These are phyloP conservation scores for Fusarium brevicatenulatum DNA, from an alignment of 2,329 filamentous ascomycete genomes.

Conservation along the genomic window DNA sequence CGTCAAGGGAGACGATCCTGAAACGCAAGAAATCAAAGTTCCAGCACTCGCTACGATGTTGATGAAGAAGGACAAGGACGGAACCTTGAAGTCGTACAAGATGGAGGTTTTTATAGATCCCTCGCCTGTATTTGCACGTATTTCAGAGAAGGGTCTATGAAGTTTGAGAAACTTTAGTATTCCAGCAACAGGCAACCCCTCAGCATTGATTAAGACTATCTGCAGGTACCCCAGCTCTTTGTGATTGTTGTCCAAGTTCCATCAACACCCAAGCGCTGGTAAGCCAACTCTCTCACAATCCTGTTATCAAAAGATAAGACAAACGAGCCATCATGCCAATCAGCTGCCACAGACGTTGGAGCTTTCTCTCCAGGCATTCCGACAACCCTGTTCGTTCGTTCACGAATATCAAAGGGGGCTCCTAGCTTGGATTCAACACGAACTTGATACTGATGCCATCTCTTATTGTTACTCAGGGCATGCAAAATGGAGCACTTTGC, in stretches of 20 bases:
- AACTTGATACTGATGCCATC: neutral
- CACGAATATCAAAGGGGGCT: slow-evolving; percentile 28
- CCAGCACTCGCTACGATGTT: neutral
- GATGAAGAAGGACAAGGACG: neutral
- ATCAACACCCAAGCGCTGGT: slow-evolving; percentile 23
- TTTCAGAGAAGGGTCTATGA: slow-evolving; percentile 3
- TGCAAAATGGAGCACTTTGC: slow-evolving; percentile 6
- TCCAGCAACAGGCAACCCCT: neutral
- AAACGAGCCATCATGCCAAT: slow-evolving; percentile 1
- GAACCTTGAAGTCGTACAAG: neutral
- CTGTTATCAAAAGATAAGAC: neutral
- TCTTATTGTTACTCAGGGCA: neutral
- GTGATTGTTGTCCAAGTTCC: slow-evolving; percentile 27
- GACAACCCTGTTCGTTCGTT: slow-evolving; percentile 29
- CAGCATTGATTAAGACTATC: neutral
- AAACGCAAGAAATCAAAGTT: neutral
- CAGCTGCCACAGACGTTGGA: neutral
- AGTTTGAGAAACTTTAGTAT: neutral
- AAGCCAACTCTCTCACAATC: slow-evolving; percentile 7
- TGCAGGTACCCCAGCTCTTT: neutral
- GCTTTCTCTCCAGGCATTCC: neutral
- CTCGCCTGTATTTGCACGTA: neutral
- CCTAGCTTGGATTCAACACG: slow-evolving; percentile 15
- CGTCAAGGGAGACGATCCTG: slow-evolving; percentile 3
- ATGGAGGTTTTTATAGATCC: slow-evolving; percentile 3